phyloP scores from a whole-genome alignment of 352 stramenopile genomes.

The Globisporangium orthogonon region DNA sequence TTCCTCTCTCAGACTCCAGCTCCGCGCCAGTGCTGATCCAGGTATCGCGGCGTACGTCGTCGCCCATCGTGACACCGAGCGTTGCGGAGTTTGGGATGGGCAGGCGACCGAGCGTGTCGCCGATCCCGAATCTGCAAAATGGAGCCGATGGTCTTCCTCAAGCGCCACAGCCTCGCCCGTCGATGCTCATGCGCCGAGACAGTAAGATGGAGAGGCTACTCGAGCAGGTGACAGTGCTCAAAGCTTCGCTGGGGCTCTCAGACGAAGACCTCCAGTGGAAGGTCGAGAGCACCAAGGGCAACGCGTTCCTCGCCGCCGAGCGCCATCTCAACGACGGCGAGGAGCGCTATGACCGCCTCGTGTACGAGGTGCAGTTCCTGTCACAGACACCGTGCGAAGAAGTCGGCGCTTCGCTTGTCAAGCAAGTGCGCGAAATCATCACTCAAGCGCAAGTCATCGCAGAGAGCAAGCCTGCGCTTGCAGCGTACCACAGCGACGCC shows the following conservation, averaged over 20 bases:
- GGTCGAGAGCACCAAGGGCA: conserved; percentile 66
- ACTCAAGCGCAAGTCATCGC: conserved; percentile 31
- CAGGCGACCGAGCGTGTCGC: conserved; percentile 45
- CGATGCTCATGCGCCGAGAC: conserved; percentile 30
- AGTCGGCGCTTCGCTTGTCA: conserved; percentile 30
- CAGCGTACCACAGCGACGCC: conserved; percentile 28
- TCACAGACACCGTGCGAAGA: conserved; percentile 50
- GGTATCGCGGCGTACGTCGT: conserved; percentile 55
- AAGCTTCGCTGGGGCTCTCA: conserved; percentile 60
- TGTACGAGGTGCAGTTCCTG: conserved; percentile 58
- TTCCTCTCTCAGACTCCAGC: background rate
- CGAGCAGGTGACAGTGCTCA: conserved; percentile 71
- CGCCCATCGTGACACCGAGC: conserved; percentile 30
- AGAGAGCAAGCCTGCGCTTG: conserved; percentile 30
- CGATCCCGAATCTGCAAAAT: conserved; percentile 21
- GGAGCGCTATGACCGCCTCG: conserved; percentile 59
- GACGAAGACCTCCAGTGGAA: conserved; percentile 80
- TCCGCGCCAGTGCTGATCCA: conserved; percentile 33
- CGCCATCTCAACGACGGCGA: conserved; percentile 42
- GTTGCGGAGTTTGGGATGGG: conserved; percentile 22
- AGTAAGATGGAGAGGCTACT: conserved; percentile 58
- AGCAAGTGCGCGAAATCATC: conserved; percentile 27
- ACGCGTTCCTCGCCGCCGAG: conserved; percentile 62
- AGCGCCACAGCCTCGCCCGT: conserved; percentile 15
- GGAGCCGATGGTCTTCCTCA: background rate